Evolutionary conservation across 371 early-diverging fungal species (phyloP), one percentile per base, ranked within the genome.

Genomic region (Fennellomyces sp.): DNA sequence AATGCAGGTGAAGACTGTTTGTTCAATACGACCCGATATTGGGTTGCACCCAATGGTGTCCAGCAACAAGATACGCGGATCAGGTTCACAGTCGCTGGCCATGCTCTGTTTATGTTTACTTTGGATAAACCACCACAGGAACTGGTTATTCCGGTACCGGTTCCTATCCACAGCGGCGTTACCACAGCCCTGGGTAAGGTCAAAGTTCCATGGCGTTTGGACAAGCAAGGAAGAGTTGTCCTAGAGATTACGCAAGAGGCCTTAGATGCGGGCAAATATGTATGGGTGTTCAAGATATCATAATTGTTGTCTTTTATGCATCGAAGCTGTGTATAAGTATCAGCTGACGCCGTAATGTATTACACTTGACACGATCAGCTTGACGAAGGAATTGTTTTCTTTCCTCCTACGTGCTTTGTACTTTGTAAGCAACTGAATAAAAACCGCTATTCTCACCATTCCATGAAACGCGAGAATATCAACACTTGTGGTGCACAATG

Each of bases 21-120:
- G 0, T 56, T 56, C 19, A 56, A 56, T 36, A 54, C 55, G 27
- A 54, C 55, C 11, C 13, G 27, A 2, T 54, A 36, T 39, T 54
- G 55, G 55, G 39, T 35, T 13, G 39, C 55, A 7, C 55, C 55
- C 12, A 26, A 19, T 38, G 55, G 55, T n/a, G 39, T 39, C 2
- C 39, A 38, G n/a, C 17, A 27, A 25, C 27, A 39, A n/a, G 28
- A 35, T 4, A 2, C 17, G 5, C 36, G 55, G 4, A 28, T 54
- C 12, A 33, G 35, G 26, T 54, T 54, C 28, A 54, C 55, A 3
- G 39, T 54, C 5, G 35, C 55, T 10, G 39, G 39, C 10, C 6
- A 35, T 26, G 55, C 55, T 10, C 15, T 54, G n/a, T 54, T 38
- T 26, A 35, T 54, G n/a, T 54, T 54, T 26, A 15, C 28, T 4